Evolutionary conservation across 2,329 filamentous ascomycete genomes (phyloP).

Genomic region (Fusarium protoensiforme): DNA sequence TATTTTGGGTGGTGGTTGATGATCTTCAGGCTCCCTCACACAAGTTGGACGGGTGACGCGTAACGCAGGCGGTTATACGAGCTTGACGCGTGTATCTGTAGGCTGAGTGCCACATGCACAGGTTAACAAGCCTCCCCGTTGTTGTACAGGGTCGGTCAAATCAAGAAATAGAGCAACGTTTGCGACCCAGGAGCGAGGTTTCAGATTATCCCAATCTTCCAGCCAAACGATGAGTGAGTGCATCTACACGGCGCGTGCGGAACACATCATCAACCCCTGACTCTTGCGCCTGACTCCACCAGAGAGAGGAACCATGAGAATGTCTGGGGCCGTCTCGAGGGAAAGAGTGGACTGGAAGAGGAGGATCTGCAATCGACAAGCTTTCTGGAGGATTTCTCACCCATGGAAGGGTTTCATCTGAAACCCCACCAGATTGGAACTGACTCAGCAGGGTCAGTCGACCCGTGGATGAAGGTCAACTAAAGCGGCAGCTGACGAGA

Average conservation of each 20-base stretch:
- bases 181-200: background rate
- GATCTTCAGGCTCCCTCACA: background rate
- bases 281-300: background rate
- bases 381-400: background rate
- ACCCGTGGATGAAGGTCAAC: background rate
- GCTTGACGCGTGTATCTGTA: background rate
- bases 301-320: background rate
- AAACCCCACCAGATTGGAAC: background rate
- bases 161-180: background rate
- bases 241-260: background rate
- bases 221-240: background rate
- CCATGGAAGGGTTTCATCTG: background rate
- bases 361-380: background rate
- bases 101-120: background rate
- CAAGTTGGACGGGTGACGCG: background rate
- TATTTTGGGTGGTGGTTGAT: background rate
- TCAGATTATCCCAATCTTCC: background rate
- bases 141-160: background rate
- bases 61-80: background rate
- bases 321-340: background rate
- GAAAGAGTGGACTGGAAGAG: background rate
- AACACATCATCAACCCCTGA: background rate
- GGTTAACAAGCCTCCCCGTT: background rate
- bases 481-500: background rate
- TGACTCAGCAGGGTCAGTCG: background rate